Conservation (phyloP, 2,329 filamentous ascomycete species). For the Monosporascus sp. region DNA sequence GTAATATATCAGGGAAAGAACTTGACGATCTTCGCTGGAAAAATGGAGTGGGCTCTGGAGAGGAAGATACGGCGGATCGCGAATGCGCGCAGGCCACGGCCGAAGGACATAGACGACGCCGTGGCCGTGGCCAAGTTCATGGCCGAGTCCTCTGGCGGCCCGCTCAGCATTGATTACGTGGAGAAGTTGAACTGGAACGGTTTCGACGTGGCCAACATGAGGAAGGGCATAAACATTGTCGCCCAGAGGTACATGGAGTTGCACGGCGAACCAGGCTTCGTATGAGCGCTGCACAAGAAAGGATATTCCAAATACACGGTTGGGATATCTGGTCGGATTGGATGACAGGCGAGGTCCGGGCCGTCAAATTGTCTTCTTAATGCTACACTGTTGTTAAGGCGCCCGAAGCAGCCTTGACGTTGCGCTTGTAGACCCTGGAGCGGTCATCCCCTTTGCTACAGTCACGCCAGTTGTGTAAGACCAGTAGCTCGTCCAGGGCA, state of each 20-base stretch:
- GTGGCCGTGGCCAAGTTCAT: slow-evolving; percentile 3
- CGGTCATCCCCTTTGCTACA: not conserved
- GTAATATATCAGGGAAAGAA: slow-evolving; percentile 16
- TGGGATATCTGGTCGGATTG: too few relatives aligned
- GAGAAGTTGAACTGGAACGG: slow-evolving; percentile 4
- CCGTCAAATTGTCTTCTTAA: not conserved
- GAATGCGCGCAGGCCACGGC: slow-evolving; percentile 3
- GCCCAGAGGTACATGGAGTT: slow-evolving; percentile 1
- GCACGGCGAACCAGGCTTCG: slow-evolving; percentile 1
- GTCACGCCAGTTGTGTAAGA: slow-evolving; percentile 3
- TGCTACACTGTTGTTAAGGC: not conserved
- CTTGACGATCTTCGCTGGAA: slow-evolving; percentile 18
- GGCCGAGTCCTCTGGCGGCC: not conserved
- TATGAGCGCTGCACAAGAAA: not conserved
- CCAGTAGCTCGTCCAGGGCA: slow-evolving; percentile 1
- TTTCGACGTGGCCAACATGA: slow-evolving; percentile 4
- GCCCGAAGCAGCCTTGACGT: slow-evolving; percentile 1
- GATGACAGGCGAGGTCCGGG: not conserved
- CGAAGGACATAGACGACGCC: slow-evolving; percentile 7
- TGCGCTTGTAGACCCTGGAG: not conserved
- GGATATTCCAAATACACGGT: not conserved
- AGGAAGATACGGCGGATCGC: slow-evolving; percentile 20
- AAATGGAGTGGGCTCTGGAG: slow-evolving; percentile 22
- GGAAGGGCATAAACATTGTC: slow-evolving; percentile 2
- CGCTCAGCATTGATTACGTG: slow-evolving; percentile 1